These are phyloP conservation scores for Penicillium chermesinum DNA, from an alignment of 495 filamentous ascomycete species.

Conservation along the genomic window DNA sequence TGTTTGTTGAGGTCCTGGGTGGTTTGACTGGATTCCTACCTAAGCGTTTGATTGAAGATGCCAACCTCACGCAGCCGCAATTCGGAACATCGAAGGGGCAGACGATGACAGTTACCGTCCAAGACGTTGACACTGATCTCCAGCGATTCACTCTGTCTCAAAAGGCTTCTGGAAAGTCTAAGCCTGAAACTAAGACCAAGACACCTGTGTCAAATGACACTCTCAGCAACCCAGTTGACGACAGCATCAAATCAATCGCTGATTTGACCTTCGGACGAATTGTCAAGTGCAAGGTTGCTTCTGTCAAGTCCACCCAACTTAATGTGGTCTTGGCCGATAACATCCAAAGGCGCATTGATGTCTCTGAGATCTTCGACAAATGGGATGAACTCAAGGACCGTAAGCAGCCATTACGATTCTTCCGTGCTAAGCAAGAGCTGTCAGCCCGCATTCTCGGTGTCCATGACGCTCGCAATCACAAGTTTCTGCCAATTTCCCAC, in stretches of 20 bases:
- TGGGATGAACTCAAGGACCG: conserved; percentile 81
- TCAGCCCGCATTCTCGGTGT: conserved; percentile 75
- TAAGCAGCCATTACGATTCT: conserved; percentile 69
- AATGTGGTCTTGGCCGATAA: conserved; percentile 88
- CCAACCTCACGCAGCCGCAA: conserved; percentile 56
- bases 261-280: conserved; percentile 70
- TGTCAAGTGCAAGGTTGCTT: conserved; percentile 71
- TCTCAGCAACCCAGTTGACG: conserved; percentile 65
- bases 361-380: conserved; percentile 80
- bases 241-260: conserved; percentile 54
- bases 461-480: conserved; percentile 84
- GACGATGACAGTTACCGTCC: conserved; percentile 62
- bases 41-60: conserved; percentile 66
- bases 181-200: conserved; percentile 27
- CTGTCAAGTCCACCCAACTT: conserved; percentile 82
- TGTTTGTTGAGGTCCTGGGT: conserved; percentile 79
- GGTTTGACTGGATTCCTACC: conserved; percentile 72
- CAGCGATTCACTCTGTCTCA: conserved; percentile 61
- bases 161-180: conserved; percentile 36
- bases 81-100: conserved; percentile 74
- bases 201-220: conserved; percentile 29
- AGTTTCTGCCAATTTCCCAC: conserved; percentile 88
- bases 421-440: conserved; percentile 64
- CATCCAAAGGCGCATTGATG: conserved; percentile 83
- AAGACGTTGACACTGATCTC: conserved; percentile 56